Base-by-base conservation (phyloP, 495 filamentous ascomycete species). In the Penicillium lagena region DNA sequence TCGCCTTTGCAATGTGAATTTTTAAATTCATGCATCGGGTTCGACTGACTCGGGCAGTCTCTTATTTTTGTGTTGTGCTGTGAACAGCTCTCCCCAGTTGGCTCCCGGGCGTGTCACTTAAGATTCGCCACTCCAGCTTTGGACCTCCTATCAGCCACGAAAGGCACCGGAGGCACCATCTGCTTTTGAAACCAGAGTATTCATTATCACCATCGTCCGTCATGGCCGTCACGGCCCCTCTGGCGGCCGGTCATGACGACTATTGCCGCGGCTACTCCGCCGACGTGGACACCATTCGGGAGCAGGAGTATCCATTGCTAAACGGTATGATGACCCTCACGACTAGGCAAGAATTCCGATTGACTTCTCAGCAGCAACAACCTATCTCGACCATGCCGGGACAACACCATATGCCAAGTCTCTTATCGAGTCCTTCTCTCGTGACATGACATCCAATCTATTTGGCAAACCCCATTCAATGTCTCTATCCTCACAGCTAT, bases 351-450 rank as follows among this genome's bases (percentile, higher is more conserved):
- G 22, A 6, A 22, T 22, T 22, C 22, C 22, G 3, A 22, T 22
- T 22, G 22, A 22, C 22, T 22, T 22, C 22, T 22, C 6, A 22
- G 6, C 4, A 93, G 88, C 76, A 43, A 76, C 80, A 7, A 77
- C 85, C 40, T 97, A 96, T 58, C 82, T 96, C 22, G 91, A 97
- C 54, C 90, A 97, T 82, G 91, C 90, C 2, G 90, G 88, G 14
- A 89, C 89, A 10, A 93, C 91, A 0, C 68, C 81, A 2, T 91
- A 89, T 60, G 67, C 87, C 17, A 90, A 85, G 55, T 91, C 88
- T 28, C 69, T 89, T 29, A 83, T 96, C 47, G 83, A 93, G 42
- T 71, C 71, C 9, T 95, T 90, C 63, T 79, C 82, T 9, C 56
- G 63, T 3, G 85, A 93, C 44, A 83, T 96, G 71, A 84, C 79